Conservation (phyloP, 441 rosid genomes). For the Populus trichocarpa region DNA sequence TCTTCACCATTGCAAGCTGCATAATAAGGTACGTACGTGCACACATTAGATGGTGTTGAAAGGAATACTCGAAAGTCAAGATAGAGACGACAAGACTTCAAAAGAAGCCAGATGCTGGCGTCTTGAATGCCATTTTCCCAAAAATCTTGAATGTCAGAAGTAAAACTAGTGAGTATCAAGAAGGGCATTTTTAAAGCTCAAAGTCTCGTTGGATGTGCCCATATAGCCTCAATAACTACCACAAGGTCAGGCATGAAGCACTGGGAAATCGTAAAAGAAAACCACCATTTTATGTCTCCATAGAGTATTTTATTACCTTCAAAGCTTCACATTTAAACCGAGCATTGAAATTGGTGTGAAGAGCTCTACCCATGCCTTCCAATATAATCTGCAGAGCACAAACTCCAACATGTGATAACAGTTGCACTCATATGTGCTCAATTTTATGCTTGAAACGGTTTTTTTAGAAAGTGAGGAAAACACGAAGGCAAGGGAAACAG, state of each 20-base stretch:
- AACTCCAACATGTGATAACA: constrained; percentile 16
- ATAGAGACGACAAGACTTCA: not conserved
- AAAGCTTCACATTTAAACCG: constrained; percentile 82
- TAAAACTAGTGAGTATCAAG: not conserved
- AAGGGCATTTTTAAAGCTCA: not conserved
- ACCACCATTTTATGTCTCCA: not conserved
- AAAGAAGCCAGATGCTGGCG: not conserved
- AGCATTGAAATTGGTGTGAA: constrained; percentile 89
- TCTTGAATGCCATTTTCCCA: not conserved
- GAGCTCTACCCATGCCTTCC: constrained; percentile 99
- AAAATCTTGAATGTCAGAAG: not conserved
- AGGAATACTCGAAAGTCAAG: not conserved
- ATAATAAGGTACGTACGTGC: constrained; percentile 14
- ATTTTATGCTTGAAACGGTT: not conserved
- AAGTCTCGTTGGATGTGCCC: not conserved
- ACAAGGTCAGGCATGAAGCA: not conserved
- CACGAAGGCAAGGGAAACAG: not conserved
- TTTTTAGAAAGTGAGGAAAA: not conserved
- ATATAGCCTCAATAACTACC: not conserved
- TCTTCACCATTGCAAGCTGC: constrained; percentile 99
- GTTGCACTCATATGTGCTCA: not conserved
- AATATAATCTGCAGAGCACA: constrained; percentile 59
- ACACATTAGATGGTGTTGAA: not conserved
- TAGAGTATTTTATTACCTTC: constrained; percentile 47
- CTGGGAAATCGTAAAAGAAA: not conserved